phyloP scores from a whole-genome alignment of 2,329 filamentous ascomycete genomes.

The Trichoderma arundinaceum region DNA sequence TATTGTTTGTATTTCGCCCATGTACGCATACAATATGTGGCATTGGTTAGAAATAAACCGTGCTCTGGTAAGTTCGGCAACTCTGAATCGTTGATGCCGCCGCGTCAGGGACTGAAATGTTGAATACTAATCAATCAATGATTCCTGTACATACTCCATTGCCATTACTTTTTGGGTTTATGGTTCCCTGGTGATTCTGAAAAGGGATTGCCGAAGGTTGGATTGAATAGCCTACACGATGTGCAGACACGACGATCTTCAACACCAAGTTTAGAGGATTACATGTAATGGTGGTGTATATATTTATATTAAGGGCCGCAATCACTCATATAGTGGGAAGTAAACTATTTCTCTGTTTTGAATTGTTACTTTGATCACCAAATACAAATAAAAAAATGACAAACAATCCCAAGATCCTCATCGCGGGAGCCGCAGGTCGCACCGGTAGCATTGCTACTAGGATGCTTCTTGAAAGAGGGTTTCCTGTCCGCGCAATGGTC shows the following conservation, averaged over 20 bases:
- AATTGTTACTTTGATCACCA: neutral
- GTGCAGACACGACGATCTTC: neutral
- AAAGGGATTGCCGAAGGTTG: too few species aligned
- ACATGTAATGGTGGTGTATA: neutral
- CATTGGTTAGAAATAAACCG: too few species aligned
- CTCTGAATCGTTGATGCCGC: too few species aligned
- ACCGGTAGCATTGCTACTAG: constrained; percentile 11
- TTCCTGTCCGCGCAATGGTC: neutral
- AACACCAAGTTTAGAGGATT: neutral
- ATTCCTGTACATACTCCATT: neutral
- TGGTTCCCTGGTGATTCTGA: neutral
- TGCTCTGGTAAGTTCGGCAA: too few species aligned
- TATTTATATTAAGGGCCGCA: neutral
- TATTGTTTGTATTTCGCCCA: too few species aligned
- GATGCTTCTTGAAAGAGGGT: constrained; percentile 12
- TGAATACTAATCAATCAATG: too few species aligned
- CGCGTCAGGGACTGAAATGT: too few species aligned
- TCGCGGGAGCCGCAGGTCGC: neutral
- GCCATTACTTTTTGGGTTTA: neutral
- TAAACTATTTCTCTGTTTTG: neutral
- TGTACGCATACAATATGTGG: too few species aligned
- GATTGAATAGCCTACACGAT: neutral
- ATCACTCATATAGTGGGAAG: too few species aligned
- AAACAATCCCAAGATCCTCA: neutral
- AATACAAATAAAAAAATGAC: neutral